phyloP scores from a whole-genome alignment of 192 early-diverging fungal species.

The Coemansia asiatica region DNA sequence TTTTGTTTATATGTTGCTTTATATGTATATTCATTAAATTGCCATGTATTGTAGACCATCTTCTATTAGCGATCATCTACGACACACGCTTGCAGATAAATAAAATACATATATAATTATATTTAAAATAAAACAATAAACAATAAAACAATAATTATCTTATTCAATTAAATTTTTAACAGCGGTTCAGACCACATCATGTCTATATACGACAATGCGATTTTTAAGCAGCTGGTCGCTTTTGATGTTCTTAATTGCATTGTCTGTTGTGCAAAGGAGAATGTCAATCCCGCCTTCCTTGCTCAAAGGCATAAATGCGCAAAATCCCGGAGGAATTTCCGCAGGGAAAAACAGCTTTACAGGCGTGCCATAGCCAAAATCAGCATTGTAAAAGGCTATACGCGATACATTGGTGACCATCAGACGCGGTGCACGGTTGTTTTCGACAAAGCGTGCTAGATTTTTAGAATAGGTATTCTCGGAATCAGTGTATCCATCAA shows the following conservation, averaged over 20 bases:
- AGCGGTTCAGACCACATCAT: not conserved
- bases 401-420: slow-evolving; percentile 20
- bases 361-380: slow-evolving; percentile 27
- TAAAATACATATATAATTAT: no score
- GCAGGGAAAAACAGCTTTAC: slow-evolving; percentile 13
- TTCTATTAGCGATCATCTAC: no score
- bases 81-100: not conserved
- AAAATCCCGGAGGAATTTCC: slow-evolving; percentile 1
- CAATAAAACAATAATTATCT: no score
- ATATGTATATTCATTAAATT: not conserved
- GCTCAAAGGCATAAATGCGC: slow-evolving; percentile 6
- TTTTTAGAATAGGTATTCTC: not conserved
- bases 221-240: slow-evolving; percentile 8
- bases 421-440: not conserved
- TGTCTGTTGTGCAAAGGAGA: not conserved
- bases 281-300: slow-evolving; percentile 24
- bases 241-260: not conserved
- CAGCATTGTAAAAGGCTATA: slow-evolving; percentile 12
- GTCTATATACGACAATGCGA: slow-evolving; percentile 11
- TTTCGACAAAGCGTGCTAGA: slow-evolving; percentile 6
- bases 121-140: no score
- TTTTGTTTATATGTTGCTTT: not conserved
- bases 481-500: not conserved
- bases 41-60: no score
- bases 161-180: no score